Base-by-base conservation (phyloP, 129 eudicot species). In the Dittrichia graveolens region DNA sequence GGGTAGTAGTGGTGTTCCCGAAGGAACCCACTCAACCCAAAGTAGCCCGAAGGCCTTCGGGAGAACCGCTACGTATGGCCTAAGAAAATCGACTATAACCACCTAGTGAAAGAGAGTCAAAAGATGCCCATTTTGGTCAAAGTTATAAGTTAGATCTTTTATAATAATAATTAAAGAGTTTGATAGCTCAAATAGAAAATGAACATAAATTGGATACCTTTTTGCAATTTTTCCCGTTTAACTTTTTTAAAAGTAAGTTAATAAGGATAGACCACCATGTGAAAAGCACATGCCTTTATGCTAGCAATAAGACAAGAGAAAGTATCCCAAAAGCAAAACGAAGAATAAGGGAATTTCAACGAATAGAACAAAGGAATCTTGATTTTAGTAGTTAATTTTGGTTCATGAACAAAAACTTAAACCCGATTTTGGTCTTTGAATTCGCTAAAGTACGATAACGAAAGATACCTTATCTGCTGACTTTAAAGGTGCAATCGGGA, bases 231-330 rank as follows among this genome's bases (percentile, higher is more conserved):
- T 24, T 0, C 31, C 31, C 31, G 0, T 24, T 24, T 24, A 24
- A 57, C 24, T 19, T 19, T 10, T 35, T 7, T 34, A 55, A 15
- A 39, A 67, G 16, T 2, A 74, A 64, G 56, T 63, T 47, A 47
- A 77, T 12, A 39, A 8, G 67, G 61, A 69, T 19, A 39, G 9
- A 60, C 57, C 13, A 16, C 71, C 76, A 63, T 70, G 72, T 61
- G 81, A 77, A 59, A 77, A 48, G 40, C 76, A 77, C 76, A 69
- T 77, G 77, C 66, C 6, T 56, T 61, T 78, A 61, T 78, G 56
- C 65, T 61, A 78, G 65, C 41, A 78, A 69, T 57, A 75, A 65
- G 18, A 42, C 53, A 66, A 54, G 57, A 53, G 24, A 3, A 38
- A 43, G 67, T 12, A 67, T 59, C 68, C 68, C 16, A 76, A 75